Evolutionary conservation across 371 early-diverging fungal genomes (phyloP).

Genomic region (Mucor piriformis): DNA sequence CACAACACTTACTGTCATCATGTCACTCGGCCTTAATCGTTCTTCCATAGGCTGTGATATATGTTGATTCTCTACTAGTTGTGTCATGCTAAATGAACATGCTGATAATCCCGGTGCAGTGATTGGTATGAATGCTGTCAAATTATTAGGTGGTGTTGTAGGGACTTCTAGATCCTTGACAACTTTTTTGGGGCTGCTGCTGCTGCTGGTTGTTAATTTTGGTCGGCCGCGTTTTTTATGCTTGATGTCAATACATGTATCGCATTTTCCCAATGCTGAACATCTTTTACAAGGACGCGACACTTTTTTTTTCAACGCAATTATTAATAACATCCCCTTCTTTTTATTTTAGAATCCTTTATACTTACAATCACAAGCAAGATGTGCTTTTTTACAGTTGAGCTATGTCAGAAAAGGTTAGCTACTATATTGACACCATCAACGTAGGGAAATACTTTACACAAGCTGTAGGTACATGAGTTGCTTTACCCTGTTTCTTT

Average conservation of each 20-base stretch:
- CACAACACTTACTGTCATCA: conserved; percentile 19
- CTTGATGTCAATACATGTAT: conserved; percentile 23
- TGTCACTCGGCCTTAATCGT: background rate
- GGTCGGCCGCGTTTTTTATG: conserved; percentile 31
- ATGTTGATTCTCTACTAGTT: background rate
- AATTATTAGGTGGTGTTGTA: background rate
- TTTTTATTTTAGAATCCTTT: background rate
- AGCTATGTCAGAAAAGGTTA: conserved; percentile 6
- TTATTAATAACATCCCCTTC: background rate
- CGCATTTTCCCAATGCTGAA: conserved; percentile 15
- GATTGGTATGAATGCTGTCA: conserved; percentile 1
- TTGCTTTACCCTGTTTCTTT: conserved; percentile 14
- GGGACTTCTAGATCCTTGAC: too few species aligned
- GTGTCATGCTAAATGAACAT: conserved; percentile 25
- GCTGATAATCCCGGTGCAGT: conserved; percentile 1
- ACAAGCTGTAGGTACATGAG: conserved; percentile 36
- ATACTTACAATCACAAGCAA: conserved; percentile 31
- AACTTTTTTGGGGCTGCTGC: too few species aligned
- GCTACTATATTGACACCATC: background rate
- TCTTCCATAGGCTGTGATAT: background rate
- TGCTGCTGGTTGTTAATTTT: conserved; percentile 10
- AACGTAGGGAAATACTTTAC: conserved; percentile 11
- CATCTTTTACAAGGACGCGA: conserved; percentile 28
- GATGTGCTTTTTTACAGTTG: conserved; percentile 31
- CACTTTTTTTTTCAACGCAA: conserved; percentile 9